Conservation (phyloP, 371 early-diverging fungal species). For the Mortierella sp. region DNA sequence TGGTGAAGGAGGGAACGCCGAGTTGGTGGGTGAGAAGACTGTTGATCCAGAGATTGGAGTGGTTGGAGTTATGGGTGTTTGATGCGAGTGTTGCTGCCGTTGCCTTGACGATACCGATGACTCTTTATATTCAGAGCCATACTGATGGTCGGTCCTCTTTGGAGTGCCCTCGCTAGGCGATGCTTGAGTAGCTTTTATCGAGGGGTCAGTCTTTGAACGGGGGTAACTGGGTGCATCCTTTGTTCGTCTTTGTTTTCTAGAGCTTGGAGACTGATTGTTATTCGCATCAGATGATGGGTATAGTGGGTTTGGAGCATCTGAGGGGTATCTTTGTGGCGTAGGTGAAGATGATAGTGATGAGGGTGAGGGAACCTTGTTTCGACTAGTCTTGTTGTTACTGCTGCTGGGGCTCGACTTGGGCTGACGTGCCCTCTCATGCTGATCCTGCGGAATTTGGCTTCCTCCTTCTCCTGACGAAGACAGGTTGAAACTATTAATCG, state of each 20-base stretch:
- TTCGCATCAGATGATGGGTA: not conserved
- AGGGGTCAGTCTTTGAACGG: conserved; percentile 12
- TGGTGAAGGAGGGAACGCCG: conserved; percentile 1
- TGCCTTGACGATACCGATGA: not conserved
- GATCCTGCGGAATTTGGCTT: not conserved
- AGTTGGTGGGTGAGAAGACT: not conserved
- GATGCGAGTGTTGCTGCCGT: not conserved
- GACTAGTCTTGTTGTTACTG: not conserved
- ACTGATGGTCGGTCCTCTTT: not conserved
- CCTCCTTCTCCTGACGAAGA: not conserved
- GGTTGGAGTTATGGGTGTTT: not conserved
- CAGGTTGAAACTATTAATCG: conserved; percentile 8
- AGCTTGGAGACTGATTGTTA: not conserved
- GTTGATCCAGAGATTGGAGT: not conserved
- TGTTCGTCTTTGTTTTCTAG: conserved; percentile 5
- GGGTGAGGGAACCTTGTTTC: not conserved
- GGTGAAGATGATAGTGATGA: not conserved
- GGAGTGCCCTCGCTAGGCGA: not conserved
- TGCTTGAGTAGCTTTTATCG: not conserved
- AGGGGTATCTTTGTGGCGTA: not conserved
- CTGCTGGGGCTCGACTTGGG: not conserved
- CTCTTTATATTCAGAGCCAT: conserved; percentile 20
- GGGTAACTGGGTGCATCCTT: conserved; percentile 8
- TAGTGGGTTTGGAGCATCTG: not conserved
- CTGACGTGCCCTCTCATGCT: not conserved